Evolutionary conservation across 257 asterid species (phyloP).

Genomic region (Solanum rostratum): DNA sequence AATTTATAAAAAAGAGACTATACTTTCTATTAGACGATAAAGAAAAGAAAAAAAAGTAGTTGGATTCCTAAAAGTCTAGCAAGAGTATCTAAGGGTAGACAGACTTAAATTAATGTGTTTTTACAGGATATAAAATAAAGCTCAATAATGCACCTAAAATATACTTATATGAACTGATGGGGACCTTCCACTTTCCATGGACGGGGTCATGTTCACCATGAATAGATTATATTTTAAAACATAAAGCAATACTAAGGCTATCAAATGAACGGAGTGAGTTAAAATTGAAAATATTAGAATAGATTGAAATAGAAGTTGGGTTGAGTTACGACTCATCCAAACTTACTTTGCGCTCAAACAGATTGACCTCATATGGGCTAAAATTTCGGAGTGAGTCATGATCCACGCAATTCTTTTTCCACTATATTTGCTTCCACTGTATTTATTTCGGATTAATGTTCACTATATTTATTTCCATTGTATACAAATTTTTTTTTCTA

Average conservation of each 20-base stretch:
- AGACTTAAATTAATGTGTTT: background rate
- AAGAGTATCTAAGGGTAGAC: background rate
- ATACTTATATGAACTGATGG: background rate
- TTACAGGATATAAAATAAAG: background rate
- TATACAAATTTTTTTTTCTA: background rate
- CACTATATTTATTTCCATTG: background rate
- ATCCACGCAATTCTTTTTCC: no score
- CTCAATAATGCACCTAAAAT: background rate
- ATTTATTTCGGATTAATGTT: no score
- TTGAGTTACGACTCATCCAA: no score
- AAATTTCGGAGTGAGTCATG: no score
- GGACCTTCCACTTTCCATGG: slow-evolving; percentile 3
- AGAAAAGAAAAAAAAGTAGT: background rate
- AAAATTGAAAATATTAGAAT: no score
- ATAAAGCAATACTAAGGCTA: background rate
- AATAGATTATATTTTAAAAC: background rate
- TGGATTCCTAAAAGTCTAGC: background rate
- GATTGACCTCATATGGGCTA: no score
- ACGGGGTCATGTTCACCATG: background rate
- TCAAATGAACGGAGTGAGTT: no score
- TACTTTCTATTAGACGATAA: background rate
- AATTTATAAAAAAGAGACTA: background rate
- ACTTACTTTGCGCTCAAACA: no score
- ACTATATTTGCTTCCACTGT: no score
- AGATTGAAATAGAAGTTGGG: no score